Evolutionary conservation across 768 basidiomycete genomes (phyloP).

Genomic region (Boletus pseudopeckii): DNA sequence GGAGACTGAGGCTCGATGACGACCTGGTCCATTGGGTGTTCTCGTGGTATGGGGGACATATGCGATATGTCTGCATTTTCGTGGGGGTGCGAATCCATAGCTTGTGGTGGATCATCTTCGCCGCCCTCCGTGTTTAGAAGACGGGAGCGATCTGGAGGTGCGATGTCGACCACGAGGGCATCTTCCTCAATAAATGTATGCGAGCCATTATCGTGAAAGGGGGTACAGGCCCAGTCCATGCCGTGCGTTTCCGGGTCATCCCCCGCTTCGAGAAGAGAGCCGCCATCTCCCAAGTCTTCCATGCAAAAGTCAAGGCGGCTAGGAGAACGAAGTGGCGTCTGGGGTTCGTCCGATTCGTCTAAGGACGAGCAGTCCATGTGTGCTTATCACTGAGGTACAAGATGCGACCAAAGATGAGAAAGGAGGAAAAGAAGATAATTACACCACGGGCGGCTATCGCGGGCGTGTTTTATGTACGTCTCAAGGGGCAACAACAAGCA

Average conservation of each 20-base stretch:
- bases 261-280: background rate
- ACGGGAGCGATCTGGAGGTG: background rate
- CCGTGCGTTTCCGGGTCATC: conserved; percentile 1
- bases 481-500: conserved; percentile 9
- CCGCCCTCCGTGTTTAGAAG: background rate
- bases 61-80: conserved; percentile 7
- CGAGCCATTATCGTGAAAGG: background rate
- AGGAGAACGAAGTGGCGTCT: conserved; percentile 40
- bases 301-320: conserved; percentile 46
- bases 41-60: conserved; percentile 11
- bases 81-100: conserved; percentile 13
- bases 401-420: background rate
- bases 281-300: background rate
- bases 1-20: conserved; percentile 20
- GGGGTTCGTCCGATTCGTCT: conserved; percentile 16
- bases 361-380: conserved; percentile 12
- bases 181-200: conserved; percentile 11
- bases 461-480: conserved; percentile 10
- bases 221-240: conserved; percentile 12
- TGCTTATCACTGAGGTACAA: background rate
- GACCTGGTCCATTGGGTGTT: conserved; percentile 14
- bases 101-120: conserved; percentile 3
- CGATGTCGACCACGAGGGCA: background rate
- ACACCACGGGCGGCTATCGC: background rate
- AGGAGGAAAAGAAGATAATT: background rate